Base-by-base conservation (phyloP, 495 filamentous ascomycete species). In the Friedmanniomyces simplex region DNA sequence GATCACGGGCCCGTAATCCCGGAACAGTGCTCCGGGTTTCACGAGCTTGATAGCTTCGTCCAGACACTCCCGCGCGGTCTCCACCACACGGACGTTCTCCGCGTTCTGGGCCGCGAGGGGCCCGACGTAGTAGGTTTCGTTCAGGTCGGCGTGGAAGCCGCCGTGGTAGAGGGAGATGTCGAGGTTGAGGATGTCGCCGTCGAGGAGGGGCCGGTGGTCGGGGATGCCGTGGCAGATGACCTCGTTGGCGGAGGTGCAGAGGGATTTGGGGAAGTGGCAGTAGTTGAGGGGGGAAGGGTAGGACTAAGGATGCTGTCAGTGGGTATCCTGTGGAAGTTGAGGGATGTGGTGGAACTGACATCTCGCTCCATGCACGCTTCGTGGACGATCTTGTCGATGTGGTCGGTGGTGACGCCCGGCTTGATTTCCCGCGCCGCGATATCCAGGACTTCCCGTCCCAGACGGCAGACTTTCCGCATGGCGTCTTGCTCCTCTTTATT, bases 241-340 rank as follows among this genome's bases (percentile, higher is more conserved):
- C 72, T 99, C 93, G 75, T 99, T 99, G 58, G 86, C 67, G 1
- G 90, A 96, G 0, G 90, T 97, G 72, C 93, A 99, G 46, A 96
- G 84, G 1, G 93, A 99, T 76, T 99, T 99, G 55, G 93, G 93
- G 75, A 96, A 99, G 69, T 89, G 77, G 76, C 84, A 82, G 70
- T 99, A 99, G 75, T 99, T 99, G 10, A 99, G 73, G 1, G 91
- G 89, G 0, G 93, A 99, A 0, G 93, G 93, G 65, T 99, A 99
- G 13, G 90, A 87, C 93, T 97, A 52, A n/a, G 30, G 1, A 25
- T 7, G 14, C 24, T 47, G 59, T 63, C 43, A 62, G 55, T 12
- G 51, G n/a, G 26, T 4, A 1, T 24, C 21, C 36, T 28, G 32
- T 2, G 34, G 26, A 18, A 26, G 34, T 13, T n/a, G 24, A 24